Conservation (phyloP, 2,329 filamentous ascomycete species). For the Pseudogymnoascus sp. region DNA sequence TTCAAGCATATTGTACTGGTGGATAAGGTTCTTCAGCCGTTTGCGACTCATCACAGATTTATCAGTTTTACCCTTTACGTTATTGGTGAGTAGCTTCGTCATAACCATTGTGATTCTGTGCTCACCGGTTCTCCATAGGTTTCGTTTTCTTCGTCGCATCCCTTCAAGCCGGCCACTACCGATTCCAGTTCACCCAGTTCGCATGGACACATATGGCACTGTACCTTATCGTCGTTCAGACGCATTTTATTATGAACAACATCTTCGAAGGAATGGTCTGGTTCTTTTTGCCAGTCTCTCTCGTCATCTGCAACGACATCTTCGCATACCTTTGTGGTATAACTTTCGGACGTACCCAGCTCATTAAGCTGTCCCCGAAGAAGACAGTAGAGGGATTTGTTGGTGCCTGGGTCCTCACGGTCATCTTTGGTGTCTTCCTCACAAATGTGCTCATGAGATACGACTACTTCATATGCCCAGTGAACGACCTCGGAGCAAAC, state of each 20-base stretch:
- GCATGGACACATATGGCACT: constrained; percentile 99
- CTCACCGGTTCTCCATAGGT: constrained; percentile 43
- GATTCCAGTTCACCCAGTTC: constrained; percentile 98
- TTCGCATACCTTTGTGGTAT: constrained; percentile 98
- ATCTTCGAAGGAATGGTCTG: constrained; percentile 99
- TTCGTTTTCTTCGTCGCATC: constrained; percentile 98
- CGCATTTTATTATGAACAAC: constrained; percentile 99
- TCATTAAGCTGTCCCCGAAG: constrained; percentile 97
- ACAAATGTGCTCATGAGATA: constrained; percentile 80
- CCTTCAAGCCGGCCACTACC: constrained; percentile 90
- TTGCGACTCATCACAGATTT: constrained; percentile 95
- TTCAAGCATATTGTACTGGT: constrained; percentile 98
- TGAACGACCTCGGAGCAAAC: constrained; percentile 91
- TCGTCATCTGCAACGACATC: constrained; percentile 98
- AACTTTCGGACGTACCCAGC: constrained; percentile 87
- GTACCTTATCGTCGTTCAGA: constrained; percentile 94
- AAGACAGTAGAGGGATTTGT: constrained; percentile 98
- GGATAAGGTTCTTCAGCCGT: constrained; percentile 81
- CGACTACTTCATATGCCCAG: constrained; percentile 97
- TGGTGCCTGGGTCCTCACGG: constrained; percentile 91
- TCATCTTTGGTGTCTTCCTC: constrained; percentile 73
- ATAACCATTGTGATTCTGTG: constrained; percentile 15
- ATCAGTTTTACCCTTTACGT: constrained; percentile 98
- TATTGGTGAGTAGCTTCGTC: constrained; percentile 56
- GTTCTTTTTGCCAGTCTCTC: constrained; percentile 92